Evolutionary conservation across 768 basidiomycete genomes (phyloP).

Genomic region (Pisolithus tinctorius): DNA sequence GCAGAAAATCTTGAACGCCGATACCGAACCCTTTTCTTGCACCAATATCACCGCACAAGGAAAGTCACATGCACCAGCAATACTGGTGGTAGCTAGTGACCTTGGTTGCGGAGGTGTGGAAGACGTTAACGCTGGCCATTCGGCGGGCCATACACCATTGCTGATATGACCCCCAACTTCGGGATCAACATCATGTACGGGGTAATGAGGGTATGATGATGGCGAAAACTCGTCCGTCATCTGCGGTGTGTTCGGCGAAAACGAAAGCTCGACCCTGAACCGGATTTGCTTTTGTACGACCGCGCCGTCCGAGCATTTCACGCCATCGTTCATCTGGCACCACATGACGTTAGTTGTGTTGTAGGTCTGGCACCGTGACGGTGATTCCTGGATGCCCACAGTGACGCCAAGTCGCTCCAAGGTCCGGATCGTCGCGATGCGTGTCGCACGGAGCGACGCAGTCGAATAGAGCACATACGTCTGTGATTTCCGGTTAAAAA

Average conservation of each 20-base stretch:
- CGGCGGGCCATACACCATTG: slow-evolving; percentile 18
- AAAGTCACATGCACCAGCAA: slow-evolving; percentile 24
- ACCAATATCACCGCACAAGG: slow-evolving; percentile 68
- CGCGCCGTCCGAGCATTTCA: slow-evolving; percentile 33
- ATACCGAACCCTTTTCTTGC: slow-evolving; percentile 87
- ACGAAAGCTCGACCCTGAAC: slow-evolving; percentile 81
- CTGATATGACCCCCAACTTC: slow-evolving; percentile 19
- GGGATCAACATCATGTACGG: slow-evolving; percentile 10
- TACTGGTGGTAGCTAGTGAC: slow-evolving; percentile 10
- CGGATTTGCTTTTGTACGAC: slow-evolving; percentile 64
- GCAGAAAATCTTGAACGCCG: slow-evolving; percentile 77
- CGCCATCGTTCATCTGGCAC: slow-evolving; percentile 46
- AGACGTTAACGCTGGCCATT: slow-evolving; percentile 17
- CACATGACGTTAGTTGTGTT: slow-evolving; percentile 37
- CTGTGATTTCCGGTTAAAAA: slow-evolving; percentile 87
- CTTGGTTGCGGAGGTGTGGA: slow-evolving; percentile 22
- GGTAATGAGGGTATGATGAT: not conserved
- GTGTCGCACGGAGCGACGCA: slow-evolving; percentile 52
- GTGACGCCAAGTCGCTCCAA: slow-evolving; percentile 59
- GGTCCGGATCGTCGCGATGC: slow-evolving; percentile 55
- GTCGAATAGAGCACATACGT: slow-evolving; percentile 49
- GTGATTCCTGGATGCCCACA: slow-evolving; percentile 50
- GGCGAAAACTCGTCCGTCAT: slow-evolving; percentile 15
- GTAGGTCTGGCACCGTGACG: slow-evolving; percentile 21
- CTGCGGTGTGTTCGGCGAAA: slow-evolving; percentile 32